These are phyloP conservation scores for Scleroderma citrinum DNA, from an alignment of 768 basidiomycete genomes.

Conservation along the genomic window DNA sequence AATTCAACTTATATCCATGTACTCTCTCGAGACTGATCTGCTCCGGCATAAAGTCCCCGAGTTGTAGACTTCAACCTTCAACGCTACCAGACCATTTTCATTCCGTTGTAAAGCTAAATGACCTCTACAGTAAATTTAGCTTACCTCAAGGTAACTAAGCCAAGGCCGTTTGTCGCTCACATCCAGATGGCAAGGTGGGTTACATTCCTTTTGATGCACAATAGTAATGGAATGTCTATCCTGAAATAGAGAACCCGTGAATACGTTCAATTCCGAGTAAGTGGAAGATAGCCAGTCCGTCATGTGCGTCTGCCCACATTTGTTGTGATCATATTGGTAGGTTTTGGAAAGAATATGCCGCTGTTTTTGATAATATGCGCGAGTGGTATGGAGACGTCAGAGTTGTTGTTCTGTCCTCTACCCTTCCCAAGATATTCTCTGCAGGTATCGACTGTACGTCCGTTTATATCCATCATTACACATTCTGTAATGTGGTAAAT, in stretches of 20 bases:
- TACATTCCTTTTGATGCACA: not conserved
- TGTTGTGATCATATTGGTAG: conserved; percentile 28
- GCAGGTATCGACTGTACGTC: conserved; percentile 76
- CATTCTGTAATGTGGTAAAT: not conserved
- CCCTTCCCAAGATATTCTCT: conserved; percentile 66
- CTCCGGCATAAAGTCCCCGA: no score
- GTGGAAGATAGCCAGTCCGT: not conserved
- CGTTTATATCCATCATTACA: no score
- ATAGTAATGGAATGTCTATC: not conserved
- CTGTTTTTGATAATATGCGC: conserved; percentile 51
- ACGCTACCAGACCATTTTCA: not conserved
- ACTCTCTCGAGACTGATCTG: no score
- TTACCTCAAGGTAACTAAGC: conserved; percentile 30
- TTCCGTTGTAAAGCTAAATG: not conserved
- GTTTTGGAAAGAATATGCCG: conserved; percentile 67
- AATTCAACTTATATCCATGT: no score
- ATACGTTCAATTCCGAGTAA: conserved; percentile 55
- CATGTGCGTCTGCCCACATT: not conserved
- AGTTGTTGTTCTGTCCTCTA: conserved; percentile 68
- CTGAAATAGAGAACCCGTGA: conserved; percentile 51
- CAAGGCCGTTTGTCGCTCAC: conserved; percentile 34
- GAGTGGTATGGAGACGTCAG: conserved; percentile 47
- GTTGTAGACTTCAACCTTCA: not conserved
- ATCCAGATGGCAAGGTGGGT: conserved; percentile 34
- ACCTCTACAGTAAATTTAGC: conserved; percentile 1